Percentiles rank a stretch among this genome's conserved stretches.
Evolutionary conservation across 495 filamentous ascomycete species (phyloP).

Genomic region (Penicillium turbatum): DNA sequence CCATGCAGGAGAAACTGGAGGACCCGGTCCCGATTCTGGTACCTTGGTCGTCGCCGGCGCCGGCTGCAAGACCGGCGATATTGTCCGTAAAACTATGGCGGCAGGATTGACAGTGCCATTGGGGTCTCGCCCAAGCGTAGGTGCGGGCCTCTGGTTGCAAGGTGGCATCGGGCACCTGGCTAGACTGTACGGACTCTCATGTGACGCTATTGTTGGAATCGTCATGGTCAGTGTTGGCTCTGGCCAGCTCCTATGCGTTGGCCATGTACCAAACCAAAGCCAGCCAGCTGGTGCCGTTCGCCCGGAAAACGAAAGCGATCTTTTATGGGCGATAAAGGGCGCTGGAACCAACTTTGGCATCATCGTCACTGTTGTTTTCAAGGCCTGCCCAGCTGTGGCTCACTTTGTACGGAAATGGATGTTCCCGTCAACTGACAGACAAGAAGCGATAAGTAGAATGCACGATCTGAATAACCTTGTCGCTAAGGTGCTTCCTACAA

Average conservation of each 20-base stretch:
- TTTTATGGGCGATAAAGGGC: conserved; percentile 60
- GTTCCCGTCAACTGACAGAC: conserved; percentile 39
- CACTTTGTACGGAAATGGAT: conserved; percentile 50
- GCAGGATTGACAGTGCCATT: conserved; percentile 54
- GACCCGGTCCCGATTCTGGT: conserved; percentile 9
- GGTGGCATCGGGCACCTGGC: conserved; percentile 61
- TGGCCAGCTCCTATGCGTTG: conserved; percentile 42
- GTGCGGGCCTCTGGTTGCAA: conserved; percentile 59
- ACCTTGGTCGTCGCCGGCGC: conserved; percentile 48
- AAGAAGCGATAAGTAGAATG: conserved; percentile 37
- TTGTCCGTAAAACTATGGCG: conserved; percentile 48
- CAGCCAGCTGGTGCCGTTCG: conserved; percentile 43
- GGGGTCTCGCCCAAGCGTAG: conserved; percentile 58
- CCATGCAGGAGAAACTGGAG: conserved; percentile 22
- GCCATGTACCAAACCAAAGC: conserved; percentile 48
- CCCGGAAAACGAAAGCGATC: conserved; percentile 46
- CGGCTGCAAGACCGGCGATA: conserved; percentile 55
- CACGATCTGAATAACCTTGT: conserved; percentile 40
- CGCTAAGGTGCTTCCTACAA: conserved; percentile 37
- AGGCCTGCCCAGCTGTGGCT: conserved; percentile 40
- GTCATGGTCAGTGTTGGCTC: conserved; percentile 54
- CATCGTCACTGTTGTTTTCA: conserved; percentile 56
- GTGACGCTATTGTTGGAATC: conserved; percentile 57
- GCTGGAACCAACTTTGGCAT: conserved; percentile 62
- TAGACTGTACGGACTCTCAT: conserved; percentile 54